phyloP scores from a whole-genome alignment of 2,329 filamentous ascomycete genomes.

The Colletotrichum euphorbiae region DNA sequence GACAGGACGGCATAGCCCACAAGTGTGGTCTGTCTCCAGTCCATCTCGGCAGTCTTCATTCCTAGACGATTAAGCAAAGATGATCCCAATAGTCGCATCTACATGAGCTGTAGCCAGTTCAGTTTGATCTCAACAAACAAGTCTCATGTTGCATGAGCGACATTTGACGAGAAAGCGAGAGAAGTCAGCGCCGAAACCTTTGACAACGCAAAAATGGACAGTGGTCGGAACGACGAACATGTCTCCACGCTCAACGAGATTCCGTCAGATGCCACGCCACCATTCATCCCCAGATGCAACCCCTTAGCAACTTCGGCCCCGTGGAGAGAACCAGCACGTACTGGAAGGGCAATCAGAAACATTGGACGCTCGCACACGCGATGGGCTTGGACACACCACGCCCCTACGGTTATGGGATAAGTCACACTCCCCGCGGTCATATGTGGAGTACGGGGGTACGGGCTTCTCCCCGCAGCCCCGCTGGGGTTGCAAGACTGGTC shows the following conservation, averaged over 20 bases:
- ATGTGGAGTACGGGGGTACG: slow-evolving; percentile 25
- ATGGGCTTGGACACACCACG: slow-evolving; percentile 17
- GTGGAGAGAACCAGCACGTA: slow-evolving; percentile 28
- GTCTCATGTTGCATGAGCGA: neutral
- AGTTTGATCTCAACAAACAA: neutral
- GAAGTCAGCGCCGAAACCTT: neutral
- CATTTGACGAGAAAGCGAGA: neutral
- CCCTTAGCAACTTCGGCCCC: slow-evolving; percentile 30
- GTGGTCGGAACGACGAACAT: neutral
- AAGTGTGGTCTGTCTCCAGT: slow-evolving; percentile 3
- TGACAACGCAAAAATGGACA: neutral
- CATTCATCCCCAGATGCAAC: slow-evolving; percentile 29
- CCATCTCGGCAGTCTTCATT: neutral
- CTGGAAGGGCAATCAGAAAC: slow-evolving; percentile 11
- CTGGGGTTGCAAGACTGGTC: neutral
- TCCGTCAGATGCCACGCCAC: neutral
- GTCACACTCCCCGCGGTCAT: slow-evolving; percentile 23
- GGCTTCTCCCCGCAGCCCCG: slow-evolving; percentile 39
- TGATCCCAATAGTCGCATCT: neutral
- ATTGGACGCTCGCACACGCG: slow-evolving; percentile 20
- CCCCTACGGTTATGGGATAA: slow-evolving; percentile 25
- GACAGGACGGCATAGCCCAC: slow-evolving; percentile 20
- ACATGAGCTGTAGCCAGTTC: slow-evolving; percentile 1
- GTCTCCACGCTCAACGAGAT: neutral
- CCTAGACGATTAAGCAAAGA: slow-evolving; percentile 11